Conservation (phyloP, 2,329 filamentous ascomycete species). For the Pseudodiploospora longispora region DNA sequence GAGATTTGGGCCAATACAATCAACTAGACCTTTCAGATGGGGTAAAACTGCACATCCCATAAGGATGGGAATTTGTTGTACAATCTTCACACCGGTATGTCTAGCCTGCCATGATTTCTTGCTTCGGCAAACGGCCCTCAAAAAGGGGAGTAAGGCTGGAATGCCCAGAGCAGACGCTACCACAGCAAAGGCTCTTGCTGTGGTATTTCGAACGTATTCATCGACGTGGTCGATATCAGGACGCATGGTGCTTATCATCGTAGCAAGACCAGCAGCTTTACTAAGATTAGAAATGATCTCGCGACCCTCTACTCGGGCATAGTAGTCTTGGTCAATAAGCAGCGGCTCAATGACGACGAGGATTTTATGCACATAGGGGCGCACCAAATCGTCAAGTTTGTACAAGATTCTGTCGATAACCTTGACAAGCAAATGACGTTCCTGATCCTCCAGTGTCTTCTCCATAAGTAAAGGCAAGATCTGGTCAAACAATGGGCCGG, state of each 20-base stretch:
- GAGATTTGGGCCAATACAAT: slow-evolving; percentile 91
- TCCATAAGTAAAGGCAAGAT: slow-evolving; percentile 97
- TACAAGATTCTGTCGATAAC: slow-evolving; percentile 98
- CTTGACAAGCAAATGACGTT: slow-evolving; percentile 95
- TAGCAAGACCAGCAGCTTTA: slow-evolving; percentile 91
- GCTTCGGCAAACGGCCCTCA: slow-evolving; percentile 90
- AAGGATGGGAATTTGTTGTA: slow-evolving; percentile 95
- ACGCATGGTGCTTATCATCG: slow-evolving; percentile 99
- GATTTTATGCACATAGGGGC: slow-evolving; percentile 97
- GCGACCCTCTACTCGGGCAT: slow-evolving; percentile 92
- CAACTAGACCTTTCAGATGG: slow-evolving; percentile 90
- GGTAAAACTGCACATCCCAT: slow-evolving; percentile 97
- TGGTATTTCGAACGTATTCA: slow-evolving; percentile 97
- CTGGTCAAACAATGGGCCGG: slow-evolving; percentile 90
- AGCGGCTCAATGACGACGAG: slow-evolving; percentile 98
- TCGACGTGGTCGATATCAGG: slow-evolving; percentile 98
- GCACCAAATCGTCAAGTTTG: slow-evolving; percentile 93
- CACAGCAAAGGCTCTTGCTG: slow-evolving; percentile 91
- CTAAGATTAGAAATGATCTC: slow-evolving; percentile 98
- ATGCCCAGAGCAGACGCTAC: slow-evolving; percentile 95
- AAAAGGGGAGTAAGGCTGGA: slow-evolving; percentile 86
- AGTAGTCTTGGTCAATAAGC: slow-evolving; percentile 98
- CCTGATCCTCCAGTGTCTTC: slow-evolving; percentile 93
- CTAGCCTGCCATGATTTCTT: slow-evolving; percentile 99
- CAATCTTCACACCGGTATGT: slow-evolving; percentile 97